Base-by-base conservation (phyloP, 1,284 basidiomycete genomes). In the Flammula alnicola region DNA sequence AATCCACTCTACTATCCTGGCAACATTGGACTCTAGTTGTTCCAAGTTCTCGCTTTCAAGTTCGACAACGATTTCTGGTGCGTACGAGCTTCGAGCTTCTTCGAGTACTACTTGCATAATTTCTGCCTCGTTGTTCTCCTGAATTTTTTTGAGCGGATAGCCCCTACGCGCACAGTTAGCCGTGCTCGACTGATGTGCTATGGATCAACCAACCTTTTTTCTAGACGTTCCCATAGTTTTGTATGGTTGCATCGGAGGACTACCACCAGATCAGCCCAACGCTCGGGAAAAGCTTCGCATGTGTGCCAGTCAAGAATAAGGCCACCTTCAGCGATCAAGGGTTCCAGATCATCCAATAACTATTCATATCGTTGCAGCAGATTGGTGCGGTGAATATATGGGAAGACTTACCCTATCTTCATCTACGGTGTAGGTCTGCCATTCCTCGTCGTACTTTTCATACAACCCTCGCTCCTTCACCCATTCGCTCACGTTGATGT, bases 81-180 rank as follows among this genome's bases (percentile, higher is more conserved):
- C 81, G 68, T 98, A 99, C 1, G 91, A 91, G 31, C 86, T 83
- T 29, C 85, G 78, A 2, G 96, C 95, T 68, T 99, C 96, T 36
- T 93, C 89, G 7, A 91, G 74, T 19, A 97, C 88, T 27, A 95
- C 86, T 63, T 93, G 81, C 95, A 99, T 98, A 66, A 99, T 99
- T 72, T 99, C 96, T 7, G 95, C 95, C 61, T 95, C 88, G 70
- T 99, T 96, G 69, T 99, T 99, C 71, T 99, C 97, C 66, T 95
- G 90, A 8, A 99, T 93, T 74, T 99, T 99, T 66, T 93, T 91
- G 38, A 94, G 70, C 1, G 90, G 75, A 65, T 99, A 99, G 9
- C 84, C 83, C 57, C 96, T 98, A 66, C 17, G 45, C 42, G 7
- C 36, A 48, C 44, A 29, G 48, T 50, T 29, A 33, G 47, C 30